phyloP scores from a whole-genome alignment of 495 filamentous ascomycete species.

The Neurospora sp. region DNA sequence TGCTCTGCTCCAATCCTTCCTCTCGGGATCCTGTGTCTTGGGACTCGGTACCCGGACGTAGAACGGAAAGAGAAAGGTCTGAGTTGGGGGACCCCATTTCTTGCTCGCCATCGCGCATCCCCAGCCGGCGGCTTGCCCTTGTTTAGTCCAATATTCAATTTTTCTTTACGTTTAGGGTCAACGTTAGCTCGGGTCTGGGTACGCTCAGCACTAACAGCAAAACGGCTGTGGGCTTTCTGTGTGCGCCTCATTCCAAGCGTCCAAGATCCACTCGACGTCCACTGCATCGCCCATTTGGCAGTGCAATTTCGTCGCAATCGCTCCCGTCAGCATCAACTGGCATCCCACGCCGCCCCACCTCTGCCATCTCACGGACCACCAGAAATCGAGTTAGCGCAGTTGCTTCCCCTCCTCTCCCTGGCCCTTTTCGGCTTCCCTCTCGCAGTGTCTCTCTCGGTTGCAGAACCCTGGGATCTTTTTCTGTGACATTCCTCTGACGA shows the following conservation, averaged over 20 bases:
- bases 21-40: neutral
- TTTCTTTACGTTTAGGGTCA: neutral
- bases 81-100: neutral
- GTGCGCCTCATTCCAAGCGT: neutral
- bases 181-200: neutral
- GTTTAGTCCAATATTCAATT: neutral
- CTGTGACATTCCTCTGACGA: neutral
- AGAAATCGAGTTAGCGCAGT: neutral
- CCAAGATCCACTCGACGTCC: neutral
- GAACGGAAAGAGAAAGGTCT: neutral
- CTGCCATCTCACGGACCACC: neutral
- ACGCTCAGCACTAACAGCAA: neutral
- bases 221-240: neutral
- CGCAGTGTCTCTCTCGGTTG: neutral
- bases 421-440: neutral
- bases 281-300: neutral
- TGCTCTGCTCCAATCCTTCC: neutral
- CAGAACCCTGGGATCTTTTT: neutral
- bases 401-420: neutral
- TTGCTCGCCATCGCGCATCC: neutral
- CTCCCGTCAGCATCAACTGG: neutral
- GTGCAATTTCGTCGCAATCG: neutral
- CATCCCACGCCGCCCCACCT: neutral
- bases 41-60: neutral
- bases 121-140: neutral